phyloP scores from a whole-genome alignment of 148 eudicot genomes.

The Vaccinium macrocarpon region DNA sequence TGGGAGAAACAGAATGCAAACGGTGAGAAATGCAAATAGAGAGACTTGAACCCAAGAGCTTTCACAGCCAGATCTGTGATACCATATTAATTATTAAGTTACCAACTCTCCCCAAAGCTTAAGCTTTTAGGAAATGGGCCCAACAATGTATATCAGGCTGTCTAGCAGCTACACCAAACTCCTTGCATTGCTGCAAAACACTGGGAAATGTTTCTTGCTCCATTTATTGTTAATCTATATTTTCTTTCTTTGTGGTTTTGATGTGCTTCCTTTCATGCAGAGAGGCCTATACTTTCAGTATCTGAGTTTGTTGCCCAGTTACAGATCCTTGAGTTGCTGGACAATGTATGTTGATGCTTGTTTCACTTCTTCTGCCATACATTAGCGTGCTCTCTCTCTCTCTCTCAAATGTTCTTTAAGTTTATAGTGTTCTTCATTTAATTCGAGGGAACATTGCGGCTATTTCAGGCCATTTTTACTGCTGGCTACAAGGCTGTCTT shows the following conservation, averaged over 20 bases:
- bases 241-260: not conserved
- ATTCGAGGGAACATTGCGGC: not conserved
- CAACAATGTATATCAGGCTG: too few relatives aligned
- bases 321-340: constrained; percentile 83
- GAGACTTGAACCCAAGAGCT: too few relatives aligned
- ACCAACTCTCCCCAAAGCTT: too few relatives aligned
- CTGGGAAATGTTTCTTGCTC: not conserved
- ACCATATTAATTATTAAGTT: too few relatives aligned
- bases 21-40: too few relatives aligned
- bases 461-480: constrained; percentile 73
- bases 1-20: too few relatives aligned
- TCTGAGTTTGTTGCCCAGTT: constrained; percentile 81
- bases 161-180: not conserved
- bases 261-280: constrained; percentile 40
- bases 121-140: too few relatives aligned
- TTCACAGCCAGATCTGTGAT: too few relatives aligned
- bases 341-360: constrained; percentile 54
- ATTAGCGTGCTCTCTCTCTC: not conserved
- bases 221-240: not conserved
- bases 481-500: constrained; percentile 95
- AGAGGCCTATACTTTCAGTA: constrained; percentile 67
- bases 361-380: not conserved
- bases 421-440: not conserved
- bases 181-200: not conserved
- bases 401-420: not conserved